Conservation (phyloP, 345 rosid species). For the Geranium rotundifolium region DNA sequence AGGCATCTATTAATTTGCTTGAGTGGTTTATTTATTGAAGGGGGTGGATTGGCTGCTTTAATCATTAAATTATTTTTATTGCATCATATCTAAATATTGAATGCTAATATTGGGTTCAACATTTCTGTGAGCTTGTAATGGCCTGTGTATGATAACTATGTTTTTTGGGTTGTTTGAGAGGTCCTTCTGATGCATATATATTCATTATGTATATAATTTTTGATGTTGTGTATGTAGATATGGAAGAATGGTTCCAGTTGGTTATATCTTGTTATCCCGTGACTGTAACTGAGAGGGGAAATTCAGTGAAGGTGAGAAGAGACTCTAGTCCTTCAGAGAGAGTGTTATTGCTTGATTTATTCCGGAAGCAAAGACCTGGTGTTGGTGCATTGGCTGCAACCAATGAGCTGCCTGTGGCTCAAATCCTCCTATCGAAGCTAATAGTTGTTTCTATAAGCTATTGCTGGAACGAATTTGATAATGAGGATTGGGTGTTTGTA, state of each 20-base stretch:
- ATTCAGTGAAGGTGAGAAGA: conserved; percentile 46
- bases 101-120: not conserved
- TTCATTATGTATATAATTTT: not conserved
- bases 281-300: conserved; percentile 23
- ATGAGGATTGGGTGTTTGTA: conserved; percentile 82
- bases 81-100: not conserved
- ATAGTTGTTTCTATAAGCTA: conserved; percentile 59
- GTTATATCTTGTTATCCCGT: conserved; percentile 77
- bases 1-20: too few species aligned
- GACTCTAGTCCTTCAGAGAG: conserved; percentile 44
- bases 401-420: conserved; percentile 42
- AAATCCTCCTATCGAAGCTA: conserved; percentile 51
- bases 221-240: conserved; percentile 23
- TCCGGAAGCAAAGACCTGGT: conserved; percentile 61
- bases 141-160: too few species aligned
- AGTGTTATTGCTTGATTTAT: conserved; percentile 55
- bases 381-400: conserved; percentile 22
- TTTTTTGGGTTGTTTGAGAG: not conserved
- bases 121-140: not conserved
- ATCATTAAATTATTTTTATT: too few species aligned
- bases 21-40: too few species aligned
- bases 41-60: too few species aligned
- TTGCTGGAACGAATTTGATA: conserved; percentile 70
- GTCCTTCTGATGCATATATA: not conserved
- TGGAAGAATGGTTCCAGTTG: conserved; percentile 80